Percentiles rank a stretch among this genome's conserved stretches.
These are phyloP conservation scores for Panicum hallii DNA, from an alignment of 202 grass and related monocot genomes.

Conservation along the genomic window DNA sequence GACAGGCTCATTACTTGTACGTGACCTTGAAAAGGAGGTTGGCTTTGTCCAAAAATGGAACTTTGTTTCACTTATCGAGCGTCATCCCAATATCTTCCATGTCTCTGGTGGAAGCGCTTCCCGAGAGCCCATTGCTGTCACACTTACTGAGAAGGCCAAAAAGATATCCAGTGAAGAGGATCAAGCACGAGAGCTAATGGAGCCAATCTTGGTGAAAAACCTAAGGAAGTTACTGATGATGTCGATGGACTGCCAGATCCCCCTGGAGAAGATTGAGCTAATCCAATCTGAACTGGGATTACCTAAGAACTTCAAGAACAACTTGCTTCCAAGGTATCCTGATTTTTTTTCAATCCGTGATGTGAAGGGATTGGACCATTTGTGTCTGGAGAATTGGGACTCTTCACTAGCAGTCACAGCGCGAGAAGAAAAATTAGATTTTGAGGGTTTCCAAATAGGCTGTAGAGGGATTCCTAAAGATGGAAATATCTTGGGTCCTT, in stretches of 20 bases:
- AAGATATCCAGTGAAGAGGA: slow-evolving; percentile 69
- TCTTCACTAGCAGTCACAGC: slow-evolving; percentile 78
- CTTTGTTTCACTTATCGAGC: slow-evolving; percentile 71
- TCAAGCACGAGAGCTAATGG: slow-evolving; percentile 64
- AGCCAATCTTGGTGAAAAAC: slow-evolving; percentile 81
- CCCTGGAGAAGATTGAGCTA: slow-evolving; percentile 77
- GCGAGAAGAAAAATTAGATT: slow-evolving; percentile 74
- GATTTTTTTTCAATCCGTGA: slow-evolving; percentile 66
- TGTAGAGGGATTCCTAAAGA: slow-evolving; percentile 78
- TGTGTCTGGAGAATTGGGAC: slow-evolving; percentile 83
- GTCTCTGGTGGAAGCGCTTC: slow-evolving; percentile 63
- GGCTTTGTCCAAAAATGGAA: slow-evolving; percentile 88
- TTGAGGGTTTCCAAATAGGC: slow-evolving; percentile 43
- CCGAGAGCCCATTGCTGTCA: slow-evolving; percentile 63
- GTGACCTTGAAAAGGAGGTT: slow-evolving; percentile 87
- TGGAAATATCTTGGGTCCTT: slow-evolving; percentile 77
- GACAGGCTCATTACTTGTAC: slow-evolving; percentile 64
- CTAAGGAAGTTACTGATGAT: slow-evolving; percentile 91
- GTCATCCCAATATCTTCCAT: slow-evolving; percentile 66
- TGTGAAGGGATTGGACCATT: slow-evolving; percentile 60
- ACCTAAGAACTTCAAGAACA: slow-evolving; percentile 64
- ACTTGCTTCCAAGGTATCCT: slow-evolving; percentile 74
- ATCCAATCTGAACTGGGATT: slow-evolving; percentile 78
- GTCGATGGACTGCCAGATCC: slow-evolving; percentile 88
- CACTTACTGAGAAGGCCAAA: slow-evolving; percentile 74